These are phyloP conservation scores for Fraxinus greggii DNA, from an alignment of 305 asterid genomes.

Conservation along the genomic window DNA sequence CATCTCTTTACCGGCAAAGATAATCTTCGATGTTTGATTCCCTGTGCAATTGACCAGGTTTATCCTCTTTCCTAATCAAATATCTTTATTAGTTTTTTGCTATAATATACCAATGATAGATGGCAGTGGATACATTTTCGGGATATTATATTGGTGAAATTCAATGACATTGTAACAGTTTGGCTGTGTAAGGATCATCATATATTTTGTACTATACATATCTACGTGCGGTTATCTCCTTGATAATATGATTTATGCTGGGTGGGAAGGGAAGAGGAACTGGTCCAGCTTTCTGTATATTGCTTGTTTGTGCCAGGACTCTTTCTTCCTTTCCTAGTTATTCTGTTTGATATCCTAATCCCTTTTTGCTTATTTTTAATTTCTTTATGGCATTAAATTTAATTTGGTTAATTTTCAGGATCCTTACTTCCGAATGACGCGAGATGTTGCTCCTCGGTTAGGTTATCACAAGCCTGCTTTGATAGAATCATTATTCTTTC, in stretches of 20 bases:
- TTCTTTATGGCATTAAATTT: background rate
- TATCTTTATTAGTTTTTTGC: background rate
- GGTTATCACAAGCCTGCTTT: conserved; percentile 88
- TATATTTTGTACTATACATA: background rate
- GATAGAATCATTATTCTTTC: conserved; percentile 90
- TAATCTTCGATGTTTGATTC: conserved; percentile 78
- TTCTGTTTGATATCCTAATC: background rate
- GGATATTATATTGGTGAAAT: background rate
- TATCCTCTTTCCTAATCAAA: conserved; percentile 18
- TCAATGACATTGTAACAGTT: background rate
- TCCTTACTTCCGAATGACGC: conserved; percentile 96
- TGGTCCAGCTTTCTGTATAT: background rate
- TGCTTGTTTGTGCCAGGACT: background rate
- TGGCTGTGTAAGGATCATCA: background rate
- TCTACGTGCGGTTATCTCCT: background rate
- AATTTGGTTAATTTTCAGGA: conserved; percentile 50
- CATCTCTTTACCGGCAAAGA: conserved; percentile 76
- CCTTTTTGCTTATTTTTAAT: background rate
- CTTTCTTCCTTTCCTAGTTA: background rate
- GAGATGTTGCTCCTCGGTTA: conserved; percentile 96
- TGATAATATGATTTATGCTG: background rate
- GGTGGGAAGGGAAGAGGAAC: background rate
- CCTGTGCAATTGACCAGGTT: conserved; percentile 97
- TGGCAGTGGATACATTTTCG: background rate
- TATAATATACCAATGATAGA: background rate